phyloP scores from a whole-genome alignment of 2,329 filamentous ascomycete genomes.

The Trichophyton verrucosum region DNA sequence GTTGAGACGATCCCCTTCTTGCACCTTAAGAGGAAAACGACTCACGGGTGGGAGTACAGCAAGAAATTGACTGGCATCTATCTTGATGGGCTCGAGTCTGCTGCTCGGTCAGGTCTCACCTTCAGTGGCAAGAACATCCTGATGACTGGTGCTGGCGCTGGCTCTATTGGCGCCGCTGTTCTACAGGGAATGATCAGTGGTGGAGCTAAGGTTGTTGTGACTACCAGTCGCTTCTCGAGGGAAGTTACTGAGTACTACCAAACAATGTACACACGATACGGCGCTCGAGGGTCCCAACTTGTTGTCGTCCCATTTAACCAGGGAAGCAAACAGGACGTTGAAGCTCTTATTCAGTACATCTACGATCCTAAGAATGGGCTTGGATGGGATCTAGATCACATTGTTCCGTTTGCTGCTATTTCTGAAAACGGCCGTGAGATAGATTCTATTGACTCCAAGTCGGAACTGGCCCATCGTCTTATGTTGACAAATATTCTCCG shows the following conservation, averaged over 20 bases:
- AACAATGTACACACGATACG: constrained; percentile 91
- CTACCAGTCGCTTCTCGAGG: constrained; percentile 89
- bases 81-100: constrained; percentile 79
- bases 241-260: constrained; percentile 99
- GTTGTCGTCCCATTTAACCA: constrained; percentile 99
- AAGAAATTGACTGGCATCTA: constrained; percentile 94
- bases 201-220: constrained; percentile 92
- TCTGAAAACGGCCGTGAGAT: constrained; percentile 97
- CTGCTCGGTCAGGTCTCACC: constrained; percentile 73
- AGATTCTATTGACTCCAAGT: constrained; percentile 91
- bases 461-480: constrained; percentile 93
- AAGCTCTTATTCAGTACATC: constrained; percentile 88
- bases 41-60: constrained; percentile 97
- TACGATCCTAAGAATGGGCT: constrained; percentile 93
- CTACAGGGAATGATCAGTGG: constrained; percentile 91
- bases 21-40: constrained; percentile 95
- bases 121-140: constrained; percentile 92
- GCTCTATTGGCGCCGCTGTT: constrained; percentile 94
- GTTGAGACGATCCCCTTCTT: constrained; percentile 96
- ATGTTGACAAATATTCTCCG: constrained; percentile 97
- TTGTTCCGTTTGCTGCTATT: constrained; percentile 93
- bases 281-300: constrained; percentile 85
- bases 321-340: constrained; percentile 94
- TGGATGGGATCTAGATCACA: constrained; percentile 94
- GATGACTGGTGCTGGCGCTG: constrained; percentile 96